Percentiles rank a stretch among this genome's conserved stretches.
Evolutionary conservation across 768 basidiomycete genomes (phyloP).

Genomic region (Holtermanniella nyarrowii): DNA sequence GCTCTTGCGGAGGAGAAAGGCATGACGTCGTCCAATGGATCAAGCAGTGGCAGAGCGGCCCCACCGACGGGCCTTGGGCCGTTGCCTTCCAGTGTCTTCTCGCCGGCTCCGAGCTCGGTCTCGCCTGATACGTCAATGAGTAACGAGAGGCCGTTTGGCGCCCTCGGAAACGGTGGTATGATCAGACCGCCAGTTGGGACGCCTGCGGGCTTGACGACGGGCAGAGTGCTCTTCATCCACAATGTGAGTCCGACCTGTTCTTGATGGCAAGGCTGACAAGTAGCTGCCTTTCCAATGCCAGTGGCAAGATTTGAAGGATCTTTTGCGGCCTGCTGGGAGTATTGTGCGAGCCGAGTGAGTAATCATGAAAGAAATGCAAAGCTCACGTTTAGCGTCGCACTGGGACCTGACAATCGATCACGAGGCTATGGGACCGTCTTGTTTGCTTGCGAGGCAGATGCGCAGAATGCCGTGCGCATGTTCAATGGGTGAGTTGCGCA

Average conservation of each 20-base stretch:
- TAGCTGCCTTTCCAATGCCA: constrained; percentile 41
- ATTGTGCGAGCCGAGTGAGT: constrained; percentile 61
- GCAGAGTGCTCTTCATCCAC: constrained; percentile 29
- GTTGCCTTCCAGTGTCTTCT: neutral
- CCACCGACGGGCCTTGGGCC: neutral
- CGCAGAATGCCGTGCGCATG: constrained; percentile 69
- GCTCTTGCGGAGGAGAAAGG: no score
- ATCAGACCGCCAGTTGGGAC: neutral
- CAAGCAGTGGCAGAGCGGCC: neutral
- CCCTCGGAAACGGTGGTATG: neutral
- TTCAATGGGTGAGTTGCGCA: constrained; percentile 68
- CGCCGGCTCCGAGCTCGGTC: neutral
- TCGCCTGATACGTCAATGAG: neutral
- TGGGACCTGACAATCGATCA: constrained; percentile 78
- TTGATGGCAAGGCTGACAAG: neutral
- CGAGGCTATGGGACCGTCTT: constrained; percentile 88
- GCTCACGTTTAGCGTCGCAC: constrained; percentile 35
- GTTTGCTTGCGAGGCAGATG: constrained; percentile 71
- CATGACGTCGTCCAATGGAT: neutral
- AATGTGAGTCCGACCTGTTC: constrained; percentile 16
- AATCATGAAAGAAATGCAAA: neutral
- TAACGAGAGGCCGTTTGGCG: neutral
- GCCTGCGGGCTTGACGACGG: neutral
- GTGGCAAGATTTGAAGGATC: constrained; percentile 97
- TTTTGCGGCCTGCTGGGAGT: constrained; percentile 82